Evolutionary conservation across 2,329 filamentous ascomycete genomes (phyloP).

Genomic region (Xenoacremonium recifei): DNA sequence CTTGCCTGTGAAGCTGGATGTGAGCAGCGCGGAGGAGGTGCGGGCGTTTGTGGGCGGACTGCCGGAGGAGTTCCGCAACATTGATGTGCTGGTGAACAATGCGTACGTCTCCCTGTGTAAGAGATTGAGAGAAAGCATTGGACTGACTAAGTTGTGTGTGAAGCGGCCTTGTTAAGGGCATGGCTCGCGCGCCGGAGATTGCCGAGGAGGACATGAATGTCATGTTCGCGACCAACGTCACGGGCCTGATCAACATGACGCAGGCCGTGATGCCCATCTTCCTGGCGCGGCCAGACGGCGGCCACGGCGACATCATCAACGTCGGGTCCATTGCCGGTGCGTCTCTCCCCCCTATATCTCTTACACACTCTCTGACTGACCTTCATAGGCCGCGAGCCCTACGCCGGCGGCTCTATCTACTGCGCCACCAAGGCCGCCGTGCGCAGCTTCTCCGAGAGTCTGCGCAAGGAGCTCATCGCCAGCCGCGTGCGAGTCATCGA

Average conservation of each 20-base stretch:
- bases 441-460: constrained; percentile 75
- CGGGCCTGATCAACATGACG: constrained; percentile 93
- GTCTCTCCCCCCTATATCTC: not conserved
- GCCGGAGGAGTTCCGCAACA: constrained; percentile 78
- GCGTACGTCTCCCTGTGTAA: constrained; percentile 57
- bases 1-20: constrained; percentile 79
- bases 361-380: too few species aligned
- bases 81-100: constrained; percentile 93
- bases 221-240: constrained; percentile 95
- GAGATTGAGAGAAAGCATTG: not conserved
- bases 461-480: constrained; percentile 80
- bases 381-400: constrained; percentile 70
- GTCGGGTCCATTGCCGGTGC: constrained; percentile 82
- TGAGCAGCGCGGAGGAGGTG: constrained; percentile 77
- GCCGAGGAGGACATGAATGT: constrained; percentile 74
- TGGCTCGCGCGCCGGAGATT: constrained; percentile 84
- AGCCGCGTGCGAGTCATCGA: constrained; percentile 81
- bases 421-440: constrained; percentile 91
- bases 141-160: constrained; percentile 1
- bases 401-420: constrained; percentile 85
- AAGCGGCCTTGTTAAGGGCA: constrained; percentile 84
- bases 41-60: constrained; percentile 68
- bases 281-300: constrained; percentile 71
- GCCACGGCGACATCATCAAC: constrained; percentile 91
- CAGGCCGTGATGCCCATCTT: constrained; percentile 85